Conservation (phyloP, 169 alveolate species). For the Perkinsus chesapeaki region DNA sequence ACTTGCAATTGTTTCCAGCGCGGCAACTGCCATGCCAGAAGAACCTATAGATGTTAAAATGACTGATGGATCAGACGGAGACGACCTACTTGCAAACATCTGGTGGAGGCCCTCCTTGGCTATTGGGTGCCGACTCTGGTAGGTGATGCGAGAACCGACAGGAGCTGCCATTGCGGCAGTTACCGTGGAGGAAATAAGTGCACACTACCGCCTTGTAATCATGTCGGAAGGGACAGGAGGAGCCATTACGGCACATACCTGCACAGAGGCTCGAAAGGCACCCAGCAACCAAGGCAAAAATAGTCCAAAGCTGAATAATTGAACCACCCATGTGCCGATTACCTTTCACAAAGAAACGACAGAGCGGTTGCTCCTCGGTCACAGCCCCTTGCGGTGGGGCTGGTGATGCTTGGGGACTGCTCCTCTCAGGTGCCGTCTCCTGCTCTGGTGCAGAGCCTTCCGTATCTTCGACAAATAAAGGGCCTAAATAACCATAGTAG, state of each 20-base stretch:
- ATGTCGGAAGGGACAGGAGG: background rate
- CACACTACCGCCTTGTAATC: background rate
- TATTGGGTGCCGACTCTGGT: background rate
- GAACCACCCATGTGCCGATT: too few relatives aligned
- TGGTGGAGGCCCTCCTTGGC: background rate
- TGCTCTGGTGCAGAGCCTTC: background rate
- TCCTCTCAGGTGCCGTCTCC: background rate
- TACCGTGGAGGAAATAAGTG: background rate
- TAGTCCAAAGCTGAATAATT: background rate
- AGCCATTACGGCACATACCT: background rate
- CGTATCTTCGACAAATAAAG: background rate
- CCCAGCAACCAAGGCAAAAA: background rate
- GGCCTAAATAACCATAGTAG: background rate
- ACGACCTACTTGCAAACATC: background rate
- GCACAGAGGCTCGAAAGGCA: too few relatives aligned
- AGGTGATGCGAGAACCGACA: background rate
- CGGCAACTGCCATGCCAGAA: background rate
- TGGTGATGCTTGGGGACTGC: background rate
- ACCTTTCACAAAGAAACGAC: background rate
- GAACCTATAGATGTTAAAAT: background rate
- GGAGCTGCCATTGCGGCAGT: background rate
- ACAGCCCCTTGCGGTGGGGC: background rate
- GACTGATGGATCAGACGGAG: background rate
- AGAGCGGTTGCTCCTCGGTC: background rate
- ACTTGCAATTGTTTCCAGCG: background rate